phyloP scores from a whole-genome alignment of 23 red algal genomes.

The Agarophyton chilense region DNA sequence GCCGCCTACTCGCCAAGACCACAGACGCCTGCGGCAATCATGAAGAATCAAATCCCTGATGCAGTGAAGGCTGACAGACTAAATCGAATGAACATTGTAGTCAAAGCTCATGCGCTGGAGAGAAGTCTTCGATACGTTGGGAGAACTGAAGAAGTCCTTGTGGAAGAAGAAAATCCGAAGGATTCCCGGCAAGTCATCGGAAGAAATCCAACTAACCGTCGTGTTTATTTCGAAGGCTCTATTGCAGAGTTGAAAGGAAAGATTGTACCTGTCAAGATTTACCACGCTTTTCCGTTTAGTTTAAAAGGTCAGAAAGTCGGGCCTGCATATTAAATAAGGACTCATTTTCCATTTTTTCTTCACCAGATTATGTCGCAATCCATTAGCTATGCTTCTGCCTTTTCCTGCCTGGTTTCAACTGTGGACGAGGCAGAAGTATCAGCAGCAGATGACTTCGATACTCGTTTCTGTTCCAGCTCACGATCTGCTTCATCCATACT shows the following conservation, averaged over 20 bases:
- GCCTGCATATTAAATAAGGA: constrained; percentile 18
- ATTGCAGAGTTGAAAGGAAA: constrained; percentile 64
- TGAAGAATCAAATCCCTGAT: constrained; percentile 83
- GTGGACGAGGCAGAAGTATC: background rate
- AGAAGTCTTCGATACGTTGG: constrained; percentile 78
- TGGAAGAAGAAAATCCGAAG: constrained; percentile 60
- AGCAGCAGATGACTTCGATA: background rate
- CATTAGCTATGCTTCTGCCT: constrained; percentile 6
- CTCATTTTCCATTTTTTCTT: background rate
- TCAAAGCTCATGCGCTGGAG: constrained; percentile 48
- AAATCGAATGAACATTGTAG: constrained; percentile 75
- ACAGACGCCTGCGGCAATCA: constrained; percentile 83
- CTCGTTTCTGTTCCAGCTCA: constrained; percentile 63
- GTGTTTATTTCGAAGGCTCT: constrained; percentile 61
- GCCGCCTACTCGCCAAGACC: constrained; percentile 96
- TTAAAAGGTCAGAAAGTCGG: constrained; percentile 40
- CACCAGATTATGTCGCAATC: background rate
- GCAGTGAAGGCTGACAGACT: constrained; percentile 82
- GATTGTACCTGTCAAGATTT: constrained; percentile 72
- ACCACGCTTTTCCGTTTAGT: constrained; percentile 61
- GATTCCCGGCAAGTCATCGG: constrained; percentile 53
- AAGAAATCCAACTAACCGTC: constrained; percentile 68
- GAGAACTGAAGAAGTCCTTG: constrained; percentile 68
- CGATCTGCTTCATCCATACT: constrained; percentile 75
- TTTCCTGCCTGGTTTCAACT: background rate